These are phyloP conservation scores for Hanseniaspora clermontiae DNA, from an alignment of 805 yeast genomes.

Conservation along the genomic window DNA sequence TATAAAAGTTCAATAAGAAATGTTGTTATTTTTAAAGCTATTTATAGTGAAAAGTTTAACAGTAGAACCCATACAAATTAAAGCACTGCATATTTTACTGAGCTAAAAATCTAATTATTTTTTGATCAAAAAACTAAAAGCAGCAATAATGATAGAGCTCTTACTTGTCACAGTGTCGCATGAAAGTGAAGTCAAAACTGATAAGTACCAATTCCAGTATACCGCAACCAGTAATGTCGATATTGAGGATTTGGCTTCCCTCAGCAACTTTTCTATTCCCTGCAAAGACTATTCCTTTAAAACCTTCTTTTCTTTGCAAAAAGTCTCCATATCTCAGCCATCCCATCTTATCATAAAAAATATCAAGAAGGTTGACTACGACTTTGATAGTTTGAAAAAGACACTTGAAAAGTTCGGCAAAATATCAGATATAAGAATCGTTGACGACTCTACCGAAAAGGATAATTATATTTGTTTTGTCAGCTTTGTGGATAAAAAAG, in stretches of 20 bases:
- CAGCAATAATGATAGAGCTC: not conserved
- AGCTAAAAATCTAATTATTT: too few species aligned
- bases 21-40: too few species aligned
- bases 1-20: too few species aligned
- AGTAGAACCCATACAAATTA: too few species aligned
- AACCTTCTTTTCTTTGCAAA: not conserved
- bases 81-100: too few species aligned
- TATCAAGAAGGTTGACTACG: not conserved
- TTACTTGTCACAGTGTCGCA: not conserved
- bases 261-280: not conserved
- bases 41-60: too few species aligned
- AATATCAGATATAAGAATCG: not conserved
- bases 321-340: not conserved
- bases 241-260: not conserved
- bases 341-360: constrained; percentile 4
- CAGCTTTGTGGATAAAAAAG: not conserved
- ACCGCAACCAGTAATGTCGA: not conserved
- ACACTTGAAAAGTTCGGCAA: not conserved
- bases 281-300: not conserved
- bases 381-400: not conserved
- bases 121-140: too few species aligned
- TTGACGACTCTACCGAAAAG: not conserved
- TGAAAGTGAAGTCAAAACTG: not conserved
- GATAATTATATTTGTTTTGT: constrained; percentile 1
- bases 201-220: not conserved